Conservation (phyloP, 768 basidiomycete genomes). For the Antrodiella citrinella region DNA sequence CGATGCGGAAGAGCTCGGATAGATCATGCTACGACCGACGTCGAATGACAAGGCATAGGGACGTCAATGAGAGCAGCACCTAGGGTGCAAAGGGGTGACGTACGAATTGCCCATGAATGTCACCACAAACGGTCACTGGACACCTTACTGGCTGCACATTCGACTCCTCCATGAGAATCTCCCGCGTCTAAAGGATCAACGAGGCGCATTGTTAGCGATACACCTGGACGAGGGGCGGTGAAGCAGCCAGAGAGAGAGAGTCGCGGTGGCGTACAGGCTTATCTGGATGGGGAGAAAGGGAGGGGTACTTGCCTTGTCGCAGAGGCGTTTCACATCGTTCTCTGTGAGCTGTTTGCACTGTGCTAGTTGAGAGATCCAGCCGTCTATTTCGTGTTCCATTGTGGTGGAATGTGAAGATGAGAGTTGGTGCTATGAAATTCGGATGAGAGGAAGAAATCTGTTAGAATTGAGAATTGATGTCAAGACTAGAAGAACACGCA, state of each 20-base stretch:
- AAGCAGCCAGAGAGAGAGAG: constrained; percentile 1
- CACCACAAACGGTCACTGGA: constrained; percentile 98
- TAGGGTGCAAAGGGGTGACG: constrained; percentile 29
- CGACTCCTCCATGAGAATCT: constrained; percentile 98
- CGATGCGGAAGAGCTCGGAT: constrained; percentile 96
- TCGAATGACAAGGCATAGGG: background rate
- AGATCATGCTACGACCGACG: constrained; percentile 76
- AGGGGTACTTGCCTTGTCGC: constrained; percentile 86
- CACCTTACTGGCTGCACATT: constrained; percentile 98
- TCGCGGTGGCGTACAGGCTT: constrained; percentile 18
- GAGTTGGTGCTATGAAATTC: constrained; percentile 1
- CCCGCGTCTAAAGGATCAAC: constrained; percentile 63
- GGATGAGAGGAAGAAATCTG: constrained; percentile 6
- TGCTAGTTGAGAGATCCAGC: constrained; percentile 93
- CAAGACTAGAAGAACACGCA: constrained; percentile 9
- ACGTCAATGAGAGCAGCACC: constrained; percentile 15
- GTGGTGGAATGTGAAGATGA: constrained; percentile 6
- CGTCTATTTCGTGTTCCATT: constrained; percentile 78
- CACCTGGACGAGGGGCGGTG: constrained; percentile 2
- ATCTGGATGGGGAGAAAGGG: constrained; percentile 19
- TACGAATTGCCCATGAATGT: constrained; percentile 99
- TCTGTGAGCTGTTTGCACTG: constrained; percentile 97
- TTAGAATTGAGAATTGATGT: constrained; percentile 17
- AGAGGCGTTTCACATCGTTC: constrained; percentile 92
- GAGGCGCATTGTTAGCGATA: constrained; percentile 3